phyloP scores from a whole-genome alignment of 169 alveolate species.

The Eimeria necatrix region DNA sequence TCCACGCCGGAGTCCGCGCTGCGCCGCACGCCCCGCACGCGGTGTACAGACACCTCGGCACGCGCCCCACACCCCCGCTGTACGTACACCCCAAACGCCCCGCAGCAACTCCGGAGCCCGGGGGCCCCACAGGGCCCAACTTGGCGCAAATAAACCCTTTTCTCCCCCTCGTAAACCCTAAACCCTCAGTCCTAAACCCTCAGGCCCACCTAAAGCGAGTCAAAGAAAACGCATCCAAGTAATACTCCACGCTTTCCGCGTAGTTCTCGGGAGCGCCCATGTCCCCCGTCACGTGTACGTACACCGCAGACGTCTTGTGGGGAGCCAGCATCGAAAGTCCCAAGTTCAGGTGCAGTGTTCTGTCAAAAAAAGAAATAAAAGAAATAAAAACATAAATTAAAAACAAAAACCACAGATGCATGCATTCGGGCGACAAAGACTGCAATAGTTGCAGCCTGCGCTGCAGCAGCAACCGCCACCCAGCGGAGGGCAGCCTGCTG shows the following conservation, averaged over 20 bases:
- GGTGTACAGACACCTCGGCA: not conserved
- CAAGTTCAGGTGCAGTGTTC: not conserved
- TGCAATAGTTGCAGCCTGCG: no score
- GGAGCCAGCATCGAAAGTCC: slow-evolving; percentile 14
- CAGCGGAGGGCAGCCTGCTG: not conserved
- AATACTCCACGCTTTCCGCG: not conserved
- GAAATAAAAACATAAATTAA: not conserved
- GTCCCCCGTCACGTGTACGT: slow-evolving; percentile 17
- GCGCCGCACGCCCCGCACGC: not conserved
- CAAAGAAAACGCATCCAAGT: not conserved
- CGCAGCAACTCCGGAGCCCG: no score
- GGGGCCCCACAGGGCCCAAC: no score
- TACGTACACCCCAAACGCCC: no score
- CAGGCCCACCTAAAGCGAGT: not conserved
- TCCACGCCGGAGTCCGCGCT: slow-evolving; percentile 22
- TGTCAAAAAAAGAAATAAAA: not conserved
- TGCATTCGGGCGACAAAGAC: not conserved
- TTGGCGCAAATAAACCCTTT: no score
- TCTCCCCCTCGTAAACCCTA: no score
- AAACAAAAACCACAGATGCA: not conserved
- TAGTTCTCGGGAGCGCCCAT: not conserved
- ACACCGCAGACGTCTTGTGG: slow-evolving; percentile 33
- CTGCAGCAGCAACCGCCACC: not conserved
- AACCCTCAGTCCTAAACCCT: no score
- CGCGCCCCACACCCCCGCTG: not conserved